Evolutionary conservation across 2,329 filamentous ascomycete genomes (phyloP).

Genomic region (Sporothrix inflata): DNA sequence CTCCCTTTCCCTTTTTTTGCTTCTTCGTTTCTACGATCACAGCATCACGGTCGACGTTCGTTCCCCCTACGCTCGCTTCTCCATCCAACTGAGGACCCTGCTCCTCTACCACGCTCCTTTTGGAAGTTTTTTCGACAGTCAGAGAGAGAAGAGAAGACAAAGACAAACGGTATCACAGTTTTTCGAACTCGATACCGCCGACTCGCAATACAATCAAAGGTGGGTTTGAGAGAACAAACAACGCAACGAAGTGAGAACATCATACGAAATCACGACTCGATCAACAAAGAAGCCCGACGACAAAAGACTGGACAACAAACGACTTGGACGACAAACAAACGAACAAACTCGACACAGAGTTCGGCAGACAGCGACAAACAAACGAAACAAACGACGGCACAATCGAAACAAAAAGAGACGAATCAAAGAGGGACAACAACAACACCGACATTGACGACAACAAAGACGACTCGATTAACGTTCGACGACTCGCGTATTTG

Average conservation of each 20-base stretch:
- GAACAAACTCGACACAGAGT: background rate
- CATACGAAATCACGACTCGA: background rate
- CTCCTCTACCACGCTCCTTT: constrained; percentile 61
- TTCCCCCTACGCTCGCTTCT: constrained; percentile 36
- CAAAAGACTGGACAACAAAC: background rate
- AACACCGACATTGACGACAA: background rate
- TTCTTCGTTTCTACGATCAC: constrained; percentile 34
- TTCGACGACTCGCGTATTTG: background rate
- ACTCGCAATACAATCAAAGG: background rate
- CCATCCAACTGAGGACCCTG: constrained; percentile 56
- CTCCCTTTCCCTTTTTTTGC: constrained; percentile 30
- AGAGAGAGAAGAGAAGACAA: constrained; percentile 18
- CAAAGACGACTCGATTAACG: background rate
- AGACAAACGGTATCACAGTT: background rate
- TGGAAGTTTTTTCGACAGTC: constrained; percentile 35
- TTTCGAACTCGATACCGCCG: background rate
- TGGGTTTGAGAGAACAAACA: background rate
- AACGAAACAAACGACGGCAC: background rate
- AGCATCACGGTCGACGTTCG: constrained; percentile 23
- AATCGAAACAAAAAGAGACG: background rate
- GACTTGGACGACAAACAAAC: background rate
- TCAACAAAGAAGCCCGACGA: constrained; percentile 12
- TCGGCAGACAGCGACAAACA: background rate
- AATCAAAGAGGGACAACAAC: background rate
- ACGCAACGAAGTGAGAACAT: background rate